Evolutionary conservation across 768 basidiomycete genomes (phyloP).

Genomic region (Cantharellus cinnabarinus): DNA sequence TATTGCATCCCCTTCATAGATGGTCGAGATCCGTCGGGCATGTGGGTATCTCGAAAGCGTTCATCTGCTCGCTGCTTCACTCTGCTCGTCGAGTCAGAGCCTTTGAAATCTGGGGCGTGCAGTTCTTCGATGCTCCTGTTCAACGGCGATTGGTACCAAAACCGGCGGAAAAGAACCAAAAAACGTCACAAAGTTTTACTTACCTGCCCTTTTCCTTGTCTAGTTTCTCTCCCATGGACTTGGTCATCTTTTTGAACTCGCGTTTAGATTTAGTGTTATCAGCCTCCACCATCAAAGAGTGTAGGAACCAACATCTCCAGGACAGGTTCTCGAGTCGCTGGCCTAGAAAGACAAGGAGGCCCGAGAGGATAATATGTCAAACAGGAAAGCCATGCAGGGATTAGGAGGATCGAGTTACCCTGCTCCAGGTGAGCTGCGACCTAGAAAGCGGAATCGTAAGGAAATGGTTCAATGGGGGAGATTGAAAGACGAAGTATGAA

Average conservation of each 20-base stretch:
- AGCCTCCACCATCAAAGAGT: constrained; percentile 76
- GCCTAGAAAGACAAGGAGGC: constrained; percentile 18
- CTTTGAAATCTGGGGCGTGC: constrained; percentile 63
- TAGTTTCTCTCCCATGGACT: constrained; percentile 76
- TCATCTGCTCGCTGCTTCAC: constrained; percentile 64
- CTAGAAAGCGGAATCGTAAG: constrained; percentile 9
- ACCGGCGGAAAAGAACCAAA: not conserved
- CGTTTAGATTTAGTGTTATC: constrained; percentile 79
- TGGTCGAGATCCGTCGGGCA: constrained; percentile 10
- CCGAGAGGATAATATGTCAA: not conserved
- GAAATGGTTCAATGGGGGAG: not conserved
- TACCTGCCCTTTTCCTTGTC: constrained; percentile 85
- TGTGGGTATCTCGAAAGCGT: constrained; percentile 42
- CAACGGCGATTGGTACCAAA: not conserved
- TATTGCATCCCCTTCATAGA: constrained; percentile 73
- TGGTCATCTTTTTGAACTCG: constrained; percentile 77
- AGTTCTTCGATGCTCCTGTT: constrained; percentile 66
- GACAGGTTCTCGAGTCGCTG: constrained; percentile 80
- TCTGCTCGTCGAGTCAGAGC: constrained; percentile 59
- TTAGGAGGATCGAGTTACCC: not conserved
- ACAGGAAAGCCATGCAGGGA: not conserved
- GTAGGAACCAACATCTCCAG: constrained; percentile 85
- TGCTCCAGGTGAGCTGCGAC: constrained; percentile 70
- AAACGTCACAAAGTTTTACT: constrained; percentile 16
- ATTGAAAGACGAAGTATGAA: not conserved